Evolutionary conservation across 495 filamentous ascomycete genomes (phyloP).

Genomic region (Bathelium albidoporum): DNA sequence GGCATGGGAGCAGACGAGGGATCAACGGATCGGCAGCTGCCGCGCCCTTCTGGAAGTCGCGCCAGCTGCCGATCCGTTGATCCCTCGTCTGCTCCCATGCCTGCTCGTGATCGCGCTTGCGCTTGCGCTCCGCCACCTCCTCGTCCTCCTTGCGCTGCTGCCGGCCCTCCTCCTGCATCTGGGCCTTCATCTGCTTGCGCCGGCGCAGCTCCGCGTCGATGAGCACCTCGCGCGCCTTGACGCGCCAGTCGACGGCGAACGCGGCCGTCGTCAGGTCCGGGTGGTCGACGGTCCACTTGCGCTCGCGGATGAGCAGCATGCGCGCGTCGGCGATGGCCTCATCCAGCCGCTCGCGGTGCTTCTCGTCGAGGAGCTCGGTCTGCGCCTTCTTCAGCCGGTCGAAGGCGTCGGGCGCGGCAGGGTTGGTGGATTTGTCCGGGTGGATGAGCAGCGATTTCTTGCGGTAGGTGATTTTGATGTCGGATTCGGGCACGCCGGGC

Average conservation of each 20-base stretch:
- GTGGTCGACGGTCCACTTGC: conserved; percentile 82
- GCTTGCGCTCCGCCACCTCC: conserved; percentile 75
- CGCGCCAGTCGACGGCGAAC: conserved; percentile 74
- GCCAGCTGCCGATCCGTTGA: conserved; percentile 86
- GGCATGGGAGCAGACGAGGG: no score
- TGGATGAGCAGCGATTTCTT: conserved; percentile 97
- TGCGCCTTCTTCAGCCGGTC: conserved; percentile 95
- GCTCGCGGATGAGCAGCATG: conserved; percentile 84
- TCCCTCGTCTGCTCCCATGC: conserved; percentile 92
- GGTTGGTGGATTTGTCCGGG: conserved; percentile 94
- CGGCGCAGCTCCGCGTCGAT: conserved; percentile 84
- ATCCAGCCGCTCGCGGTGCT: conserved; percentile 73
- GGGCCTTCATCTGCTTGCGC: conserved; percentile 78
- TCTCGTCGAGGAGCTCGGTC: conserved; percentile 83
- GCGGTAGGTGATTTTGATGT: conserved; percentile 90
- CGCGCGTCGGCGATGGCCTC: conserved; percentile 94
- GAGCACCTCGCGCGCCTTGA: conserved; percentile 85
- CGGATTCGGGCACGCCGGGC: conserved; percentile 87
- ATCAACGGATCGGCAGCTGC: conserved; percentile 32
- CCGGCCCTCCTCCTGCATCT: conserved; percentile 92
- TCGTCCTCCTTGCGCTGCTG: conserved; percentile 81
- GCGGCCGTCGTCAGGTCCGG: conserved; percentile 66
- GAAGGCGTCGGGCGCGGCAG: conserved; percentile 85
- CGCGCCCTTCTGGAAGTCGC: conserved; percentile 56
- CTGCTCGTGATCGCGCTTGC: conserved; percentile 84